Conservation (phyloP, 148 eudicot species). For the Nepenthes mirabilis region DNA sequence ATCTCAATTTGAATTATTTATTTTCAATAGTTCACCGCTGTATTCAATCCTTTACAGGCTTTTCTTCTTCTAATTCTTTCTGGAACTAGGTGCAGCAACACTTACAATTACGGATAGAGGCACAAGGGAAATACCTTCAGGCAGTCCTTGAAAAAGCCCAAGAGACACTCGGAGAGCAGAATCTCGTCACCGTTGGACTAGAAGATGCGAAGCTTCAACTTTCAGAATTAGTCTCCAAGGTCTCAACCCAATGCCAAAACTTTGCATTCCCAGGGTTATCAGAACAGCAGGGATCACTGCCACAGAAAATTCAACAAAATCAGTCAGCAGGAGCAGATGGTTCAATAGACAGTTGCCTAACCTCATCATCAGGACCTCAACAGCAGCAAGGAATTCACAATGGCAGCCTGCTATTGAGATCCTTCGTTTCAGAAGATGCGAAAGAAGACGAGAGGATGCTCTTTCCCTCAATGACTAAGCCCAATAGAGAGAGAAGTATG, state of each 20-base stretch:
- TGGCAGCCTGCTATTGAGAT: constrained; percentile 31
- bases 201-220: constrained; percentile 76
- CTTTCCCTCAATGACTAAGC: constrained; percentile 14
- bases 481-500: constrained; percentile 16
- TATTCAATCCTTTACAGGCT: not conserved
- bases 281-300: constrained; percentile 30
- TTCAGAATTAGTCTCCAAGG: constrained; percentile 67
- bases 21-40: not conserved
- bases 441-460: constrained; percentile 21
- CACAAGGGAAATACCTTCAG: constrained; percentile 88
- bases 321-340: constrained; percentile 36
- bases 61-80: no score
- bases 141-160: constrained; percentile 80
- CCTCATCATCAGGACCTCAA: constrained; percentile 40
- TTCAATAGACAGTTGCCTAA: constrained; percentile 72
- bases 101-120: constrained; percentile 78
- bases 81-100: constrained; percentile 66
- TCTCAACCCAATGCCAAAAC: constrained; percentile 55
- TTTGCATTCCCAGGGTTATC: constrained; percentile 48
- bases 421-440: constrained; percentile 19
- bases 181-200: constrained; percentile 54
- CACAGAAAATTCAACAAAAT: constrained; percentile 32
- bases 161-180: constrained; percentile 72
- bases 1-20: not conserved
- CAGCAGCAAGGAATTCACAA: constrained; percentile 41